Evolutionary conservation across 2,329 filamentous ascomycete genomes (phyloP).

Genomic region (Amauroascus niger): DNA sequence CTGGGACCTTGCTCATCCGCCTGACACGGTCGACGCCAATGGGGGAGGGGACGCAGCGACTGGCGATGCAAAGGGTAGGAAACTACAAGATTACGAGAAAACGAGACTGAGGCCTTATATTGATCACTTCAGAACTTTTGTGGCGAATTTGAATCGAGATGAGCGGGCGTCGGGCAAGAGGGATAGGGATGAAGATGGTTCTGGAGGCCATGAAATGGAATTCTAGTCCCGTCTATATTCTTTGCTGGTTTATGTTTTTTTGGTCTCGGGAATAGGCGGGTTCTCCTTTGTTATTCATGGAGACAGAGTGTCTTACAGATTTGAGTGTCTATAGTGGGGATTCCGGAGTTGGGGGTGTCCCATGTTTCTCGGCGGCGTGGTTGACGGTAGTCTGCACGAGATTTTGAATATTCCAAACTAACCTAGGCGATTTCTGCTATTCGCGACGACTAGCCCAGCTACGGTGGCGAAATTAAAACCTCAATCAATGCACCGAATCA

Average conservation of each 20-base stretch:
- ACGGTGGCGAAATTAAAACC: background rate
- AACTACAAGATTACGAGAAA: slow-evolving; percentile 85
- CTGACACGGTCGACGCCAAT: slow-evolving; percentile 34
- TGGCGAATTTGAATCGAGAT: slow-evolving; percentile 68
- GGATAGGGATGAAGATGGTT: slow-evolving; percentile 42
- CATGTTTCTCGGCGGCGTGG: no score
- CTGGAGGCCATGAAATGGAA: slow-evolving; percentile 47
- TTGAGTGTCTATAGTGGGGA: no score
- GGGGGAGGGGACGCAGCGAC: slow-evolving; percentile 26
- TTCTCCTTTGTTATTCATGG: background rate
- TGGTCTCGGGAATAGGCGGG: no score
- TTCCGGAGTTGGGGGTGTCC: no score
- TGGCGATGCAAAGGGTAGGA: slow-evolving; percentile 28
- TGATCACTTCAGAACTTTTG: slow-evolving; percentile 77
- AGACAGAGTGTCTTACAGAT: background rate
- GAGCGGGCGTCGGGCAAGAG: slow-evolving; percentile 45
- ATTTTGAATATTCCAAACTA: no score
- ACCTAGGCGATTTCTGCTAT: no score
- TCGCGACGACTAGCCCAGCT: background rate
- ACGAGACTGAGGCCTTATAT: slow-evolving; percentile 89
- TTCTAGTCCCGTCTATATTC: slow-evolving; percentile 40
- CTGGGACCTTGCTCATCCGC: slow-evolving; percentile 46
- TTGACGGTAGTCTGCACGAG: no score
- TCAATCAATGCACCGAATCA: background rate
- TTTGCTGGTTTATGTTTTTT: background rate